These are phyloP conservation scores for Metarhizium humberi DNA, from an alignment of 2,329 filamentous ascomycete genomes.

Conservation along the genomic window DNA sequence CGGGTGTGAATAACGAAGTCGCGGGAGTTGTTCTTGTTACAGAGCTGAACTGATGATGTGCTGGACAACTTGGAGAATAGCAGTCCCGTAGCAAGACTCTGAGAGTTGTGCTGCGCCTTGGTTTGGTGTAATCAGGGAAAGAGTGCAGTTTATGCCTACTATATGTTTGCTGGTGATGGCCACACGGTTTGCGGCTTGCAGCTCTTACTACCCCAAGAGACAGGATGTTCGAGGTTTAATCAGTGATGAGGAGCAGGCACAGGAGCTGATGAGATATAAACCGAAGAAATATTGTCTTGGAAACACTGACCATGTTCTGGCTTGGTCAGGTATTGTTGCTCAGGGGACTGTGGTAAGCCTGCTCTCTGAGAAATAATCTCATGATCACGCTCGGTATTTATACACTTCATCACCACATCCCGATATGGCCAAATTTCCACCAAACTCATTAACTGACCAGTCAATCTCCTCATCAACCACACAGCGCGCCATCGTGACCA, in stretches of 20 bases:
- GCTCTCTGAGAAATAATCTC: background rate
- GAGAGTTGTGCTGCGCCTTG: too few relatives aligned
- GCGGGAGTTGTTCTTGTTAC: too few relatives aligned
- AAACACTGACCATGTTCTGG: background rate
- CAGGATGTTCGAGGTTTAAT: background rate
- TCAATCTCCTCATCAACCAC: background rate
- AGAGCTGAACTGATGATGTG: too few relatives aligned
- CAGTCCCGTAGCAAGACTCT: background rate
- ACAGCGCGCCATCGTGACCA: background rate
- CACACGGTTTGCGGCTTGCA: too few relatives aligned
- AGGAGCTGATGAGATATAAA: background rate
- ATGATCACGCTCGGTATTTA: background rate
- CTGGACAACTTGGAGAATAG: background rate
- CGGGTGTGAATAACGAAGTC: too few relatives aligned
- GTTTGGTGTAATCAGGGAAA: too few relatives aligned
- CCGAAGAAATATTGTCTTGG: background rate
- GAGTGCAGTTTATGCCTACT: too few relatives aligned
- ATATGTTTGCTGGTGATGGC: too few relatives aligned
- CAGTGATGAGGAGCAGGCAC: background rate
- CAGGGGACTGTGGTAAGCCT: background rate
- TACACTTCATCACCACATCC: background rate
- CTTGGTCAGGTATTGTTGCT: background rate
- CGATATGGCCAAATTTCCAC: background rate
- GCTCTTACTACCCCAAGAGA: too few relatives aligned
- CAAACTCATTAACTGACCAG: background rate